phyloP scores from a whole-genome alignment of 2,329 filamentous ascomycete genomes.

The Cladosporium oxysporum region DNA sequence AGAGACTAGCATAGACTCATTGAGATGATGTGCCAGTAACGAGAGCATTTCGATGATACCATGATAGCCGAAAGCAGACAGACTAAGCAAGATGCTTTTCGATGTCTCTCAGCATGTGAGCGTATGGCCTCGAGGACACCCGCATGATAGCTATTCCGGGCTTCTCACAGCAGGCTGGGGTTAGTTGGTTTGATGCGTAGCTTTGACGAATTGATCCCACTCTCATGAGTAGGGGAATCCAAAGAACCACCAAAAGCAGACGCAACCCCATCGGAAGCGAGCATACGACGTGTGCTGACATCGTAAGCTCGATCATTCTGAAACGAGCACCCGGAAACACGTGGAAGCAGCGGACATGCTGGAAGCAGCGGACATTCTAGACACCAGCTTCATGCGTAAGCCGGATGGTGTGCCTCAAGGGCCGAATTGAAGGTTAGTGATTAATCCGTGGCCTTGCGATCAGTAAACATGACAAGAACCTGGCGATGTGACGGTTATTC shows the following conservation, averaged over 20 bases:
- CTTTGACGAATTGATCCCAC: too few species aligned
- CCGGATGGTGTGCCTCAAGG: neutral
- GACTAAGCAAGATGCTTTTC: neutral
- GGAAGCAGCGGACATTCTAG: neutral
- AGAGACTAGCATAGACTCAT: neutral
- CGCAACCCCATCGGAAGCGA: neutral
- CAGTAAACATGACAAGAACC: neutral
- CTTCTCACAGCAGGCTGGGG: too few species aligned
- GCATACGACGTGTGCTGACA: neutral
- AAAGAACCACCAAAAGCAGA: neutral
- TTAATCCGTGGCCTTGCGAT: too few species aligned
- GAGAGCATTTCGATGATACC: neutral
- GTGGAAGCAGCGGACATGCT: constrained; percentile 1
- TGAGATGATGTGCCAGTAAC: neutral
- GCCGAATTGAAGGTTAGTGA: too few species aligned
- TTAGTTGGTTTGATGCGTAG: too few species aligned
- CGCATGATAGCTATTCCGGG: too few species aligned
- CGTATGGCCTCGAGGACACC: too few species aligned
- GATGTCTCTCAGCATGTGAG: neutral
- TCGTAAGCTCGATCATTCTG: neutral
- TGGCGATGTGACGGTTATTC: too few species aligned
- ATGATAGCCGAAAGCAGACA: neutral
- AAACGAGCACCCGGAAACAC: neutral
- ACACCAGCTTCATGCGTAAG: neutral
- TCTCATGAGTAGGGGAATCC: too few species aligned